Evolutionary conservation across 345 rosid genomes (phyloP).

Genomic region (Sisymbrium irio): DNA sequence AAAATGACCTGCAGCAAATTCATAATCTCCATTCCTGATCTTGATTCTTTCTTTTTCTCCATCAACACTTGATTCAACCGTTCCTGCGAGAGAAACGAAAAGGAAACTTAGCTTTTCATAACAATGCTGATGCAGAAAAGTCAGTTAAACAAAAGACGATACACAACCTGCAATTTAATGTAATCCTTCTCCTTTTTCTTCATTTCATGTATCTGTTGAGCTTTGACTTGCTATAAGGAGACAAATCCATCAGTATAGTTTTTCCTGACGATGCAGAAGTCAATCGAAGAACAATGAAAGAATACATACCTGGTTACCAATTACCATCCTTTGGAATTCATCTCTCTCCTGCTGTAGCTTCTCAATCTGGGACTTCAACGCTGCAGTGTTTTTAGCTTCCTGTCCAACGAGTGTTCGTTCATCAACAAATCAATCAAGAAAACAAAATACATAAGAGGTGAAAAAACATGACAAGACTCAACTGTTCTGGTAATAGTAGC

Average conservation of each 20-base stretch:
- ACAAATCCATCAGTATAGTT: constrained; percentile 13
- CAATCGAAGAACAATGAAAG: no score
- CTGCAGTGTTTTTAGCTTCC: constrained; percentile 94
- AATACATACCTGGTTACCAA: constrained; percentile 99
- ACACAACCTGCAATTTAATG: constrained; percentile 79
- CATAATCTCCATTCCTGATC: constrained; percentile 98
- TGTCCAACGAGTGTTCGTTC: constrained; percentile 34
- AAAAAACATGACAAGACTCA: constrained; percentile 40
- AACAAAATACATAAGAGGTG: background rate
- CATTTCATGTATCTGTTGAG: constrained; percentile 97
- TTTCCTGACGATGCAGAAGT: background rate
- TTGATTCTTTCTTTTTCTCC: constrained; percentile 93
- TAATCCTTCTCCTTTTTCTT: constrained; percentile 98
- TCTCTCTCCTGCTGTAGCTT: constrained; percentile 93
- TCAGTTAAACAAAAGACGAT: background rate
- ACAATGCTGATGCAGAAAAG: constrained; percentile 1
- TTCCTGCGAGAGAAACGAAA: constrained; percentile 48
- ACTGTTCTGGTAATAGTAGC: constrained; percentile 88
- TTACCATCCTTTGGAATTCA: constrained; percentile 98
- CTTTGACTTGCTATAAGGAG: constrained; percentile 84
- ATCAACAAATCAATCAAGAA: constrained; percentile 12
- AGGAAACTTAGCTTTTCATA: background rate
- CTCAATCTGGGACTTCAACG: constrained; percentile 83
- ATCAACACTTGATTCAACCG: constrained; percentile 85
- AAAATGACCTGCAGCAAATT: constrained; percentile 82